phyloP scores from a whole-genome alignment of 495 filamentous ascomycete species.

The Jackrogersella multiformis region DNA sequence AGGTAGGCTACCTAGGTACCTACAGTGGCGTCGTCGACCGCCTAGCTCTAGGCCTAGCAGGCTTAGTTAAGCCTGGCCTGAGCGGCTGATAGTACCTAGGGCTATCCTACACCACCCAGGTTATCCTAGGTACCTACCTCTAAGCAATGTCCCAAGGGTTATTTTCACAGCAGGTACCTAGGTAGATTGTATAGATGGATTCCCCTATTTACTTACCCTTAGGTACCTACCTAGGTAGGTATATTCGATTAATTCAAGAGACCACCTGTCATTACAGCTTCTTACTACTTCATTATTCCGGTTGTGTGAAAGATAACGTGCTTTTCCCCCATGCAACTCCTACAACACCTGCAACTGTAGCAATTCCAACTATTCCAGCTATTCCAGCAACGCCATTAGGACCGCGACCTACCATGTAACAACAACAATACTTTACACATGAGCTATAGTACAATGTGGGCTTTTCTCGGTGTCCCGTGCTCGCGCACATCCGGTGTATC shows the following conservation, averaged over 20 bases:
- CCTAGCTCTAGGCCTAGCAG: background rate
- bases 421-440: conserved; percentile 7
- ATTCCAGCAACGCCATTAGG: conserved; percentile 14
- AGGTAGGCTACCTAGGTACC: background rate
- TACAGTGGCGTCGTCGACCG: background rate
- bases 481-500: conserved; percentile 25
- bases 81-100: too few relatives aligned
- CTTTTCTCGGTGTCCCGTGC: conserved; percentile 3
- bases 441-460: conserved; percentile 15
- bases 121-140: too few relatives aligned
- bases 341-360: background rate
- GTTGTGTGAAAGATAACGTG: too few relatives aligned
- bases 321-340: too few relatives aligned
- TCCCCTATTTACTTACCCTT: too few relatives aligned
- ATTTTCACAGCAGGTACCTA: too few relatives aligned
- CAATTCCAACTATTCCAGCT: background rate
- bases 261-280: background rate
- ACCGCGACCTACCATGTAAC: background rate
- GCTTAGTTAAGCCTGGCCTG: background rate
- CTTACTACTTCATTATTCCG: conserved; percentile 6
- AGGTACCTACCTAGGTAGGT: background rate
- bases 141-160: too few relatives aligned
- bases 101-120: too few relatives aligned
- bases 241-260: background rate
- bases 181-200: too few relatives aligned